Percentiles rank a stretch among this genome's conserved stretches.
Conservation (phyloP, 2,329 filamentous ascomycete genomes). For the Arthrobotrys megalospora region DNA sequence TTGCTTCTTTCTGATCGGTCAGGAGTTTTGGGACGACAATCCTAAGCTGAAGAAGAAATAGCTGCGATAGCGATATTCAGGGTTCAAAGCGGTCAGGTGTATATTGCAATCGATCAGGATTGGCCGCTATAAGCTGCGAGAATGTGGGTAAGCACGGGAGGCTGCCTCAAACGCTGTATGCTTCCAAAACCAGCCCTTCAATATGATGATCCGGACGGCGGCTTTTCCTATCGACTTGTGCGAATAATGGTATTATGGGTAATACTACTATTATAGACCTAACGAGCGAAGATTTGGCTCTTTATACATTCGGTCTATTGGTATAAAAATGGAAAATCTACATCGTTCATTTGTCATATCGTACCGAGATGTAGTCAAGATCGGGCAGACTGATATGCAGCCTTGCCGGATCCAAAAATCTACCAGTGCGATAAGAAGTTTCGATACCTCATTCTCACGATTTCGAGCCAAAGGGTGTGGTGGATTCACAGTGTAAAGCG, state of each 20-base stretch:
- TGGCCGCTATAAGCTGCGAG: neutral
- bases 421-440: slow-evolving; percentile 32
- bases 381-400: slow-evolving; percentile 44
- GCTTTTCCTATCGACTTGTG: slow-evolving; percentile 24
- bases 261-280: neutral
- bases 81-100: slow-evolving; percentile 36
- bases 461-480: neutral
- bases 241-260: slow-evolving; percentile 21
- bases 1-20: slow-evolving; percentile 28
- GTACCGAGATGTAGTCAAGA: neutral
- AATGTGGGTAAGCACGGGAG: slow-evolving; percentile 18
- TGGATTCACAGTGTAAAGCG: slow-evolving; percentile 13
- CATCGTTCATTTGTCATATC: slow-evolving; percentile 25
- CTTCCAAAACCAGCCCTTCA: slow-evolving; percentile 49
- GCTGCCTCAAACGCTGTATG: slow-evolving; percentile 52
- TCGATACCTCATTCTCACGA: neutral
- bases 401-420: slow-evolving; percentile 41
- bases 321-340: slow-evolving; percentile 1
- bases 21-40: slow-evolving; percentile 22
- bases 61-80: slow-evolving; percentile 9
- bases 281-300: slow-evolving; percentile 37
- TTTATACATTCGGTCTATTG: neutral
- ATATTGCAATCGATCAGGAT: slow-evolving; percentile 30
- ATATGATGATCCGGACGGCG: slow-evolving; percentile 40
- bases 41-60: slow-evolving; percentile 27